phyloP scores from a whole-genome alignment of 2,329 filamentous ascomycete species.

The Colletotrichum truncatum region DNA sequence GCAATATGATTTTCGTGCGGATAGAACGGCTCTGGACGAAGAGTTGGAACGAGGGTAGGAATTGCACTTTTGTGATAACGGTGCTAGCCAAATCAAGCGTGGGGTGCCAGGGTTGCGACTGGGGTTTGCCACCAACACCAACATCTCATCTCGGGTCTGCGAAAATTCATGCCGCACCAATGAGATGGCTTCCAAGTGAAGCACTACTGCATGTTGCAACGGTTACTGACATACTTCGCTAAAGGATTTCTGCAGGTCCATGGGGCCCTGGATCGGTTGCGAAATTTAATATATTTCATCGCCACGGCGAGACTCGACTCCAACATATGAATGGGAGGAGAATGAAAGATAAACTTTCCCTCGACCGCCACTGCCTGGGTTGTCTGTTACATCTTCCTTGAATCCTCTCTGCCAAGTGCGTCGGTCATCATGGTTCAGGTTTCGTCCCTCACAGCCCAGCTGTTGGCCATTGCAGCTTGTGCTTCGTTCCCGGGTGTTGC shows the following conservation, averaged over 20 bases:
- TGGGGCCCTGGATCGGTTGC: not conserved
- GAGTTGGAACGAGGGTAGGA: not conserved
- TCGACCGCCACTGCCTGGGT: not conserved
- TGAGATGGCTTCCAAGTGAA: not conserved
- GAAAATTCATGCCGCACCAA: conserved; percentile 1
- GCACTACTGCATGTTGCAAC: conserved; percentile 1
- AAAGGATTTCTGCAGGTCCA: not conserved
- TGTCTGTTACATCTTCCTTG: too few species aligned
- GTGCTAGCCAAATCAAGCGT: not conserved
- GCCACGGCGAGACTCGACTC: conserved; percentile 1
- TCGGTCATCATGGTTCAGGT: not conserved
- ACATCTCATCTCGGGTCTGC: conserved; percentile 11
- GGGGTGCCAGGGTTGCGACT: not conserved
- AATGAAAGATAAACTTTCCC: not conserved
- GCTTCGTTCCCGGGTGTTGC: not conserved
- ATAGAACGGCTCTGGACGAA: not conserved
- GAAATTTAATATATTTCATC: not conserved
- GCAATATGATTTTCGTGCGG: not conserved
- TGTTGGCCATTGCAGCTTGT: not conserved
- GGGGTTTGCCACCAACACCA: conserved; percentile 9
- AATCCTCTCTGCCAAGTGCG: not conserved
- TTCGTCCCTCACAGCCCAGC: not conserved
- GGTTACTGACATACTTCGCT: conserved; percentile 1
- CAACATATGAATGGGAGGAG: not conserved
- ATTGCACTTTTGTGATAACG: not conserved